These are phyloP conservation scores for Amaranthus palmeri DNA, from an alignment of 148 eudicot species.

Conservation along the genomic window DNA sequence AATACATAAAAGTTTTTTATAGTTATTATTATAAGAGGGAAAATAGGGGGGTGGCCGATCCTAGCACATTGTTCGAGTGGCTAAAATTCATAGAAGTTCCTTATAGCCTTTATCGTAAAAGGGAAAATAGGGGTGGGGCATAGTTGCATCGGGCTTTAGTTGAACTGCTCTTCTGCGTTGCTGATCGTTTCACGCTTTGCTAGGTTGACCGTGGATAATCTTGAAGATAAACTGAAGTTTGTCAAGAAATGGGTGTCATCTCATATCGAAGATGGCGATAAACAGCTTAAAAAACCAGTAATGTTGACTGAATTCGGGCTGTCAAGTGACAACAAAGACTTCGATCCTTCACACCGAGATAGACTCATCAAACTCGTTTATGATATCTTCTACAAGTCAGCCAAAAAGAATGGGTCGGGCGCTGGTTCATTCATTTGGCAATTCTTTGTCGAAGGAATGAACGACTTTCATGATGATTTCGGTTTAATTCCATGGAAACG, in stretches of 20 bases:
- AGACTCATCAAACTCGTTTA: conserved; percentile 54
- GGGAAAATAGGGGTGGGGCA: no score
- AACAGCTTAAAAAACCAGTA: conserved; percentile 75
- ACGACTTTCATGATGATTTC: conserved; percentile 69
- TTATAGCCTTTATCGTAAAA: no score
- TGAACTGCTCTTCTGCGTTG: no score
- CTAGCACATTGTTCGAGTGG: no score
- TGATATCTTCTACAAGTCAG: conserved; percentile 55
- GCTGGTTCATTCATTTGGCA: conserved; percentile 87
- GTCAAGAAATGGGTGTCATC: conserved; percentile 68
- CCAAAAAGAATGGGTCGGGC: conserved; percentile 53
- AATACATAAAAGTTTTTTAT: no score
- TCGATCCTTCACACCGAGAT: conserved; percentile 61
- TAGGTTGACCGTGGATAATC: conserved; percentile 52
- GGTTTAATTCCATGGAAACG: conserved; percentile 78
- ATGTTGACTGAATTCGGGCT: conserved; percentile 84
- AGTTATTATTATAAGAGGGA: no score
- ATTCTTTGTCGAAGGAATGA: conserved; percentile 86
- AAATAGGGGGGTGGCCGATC: no score
- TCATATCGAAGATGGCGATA: conserved; percentile 84
- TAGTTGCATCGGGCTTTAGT: no score
- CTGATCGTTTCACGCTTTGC: conserved; percentile 6
- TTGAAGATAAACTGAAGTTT: conserved; percentile 65
- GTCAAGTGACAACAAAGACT: conserved; percentile 55
- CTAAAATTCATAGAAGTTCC: no score